These are phyloP conservation scores for Zhuliangozyma parablackwelliae DNA, from an alignment of 1,139 yeast species.

Conservation along the genomic window DNA sequence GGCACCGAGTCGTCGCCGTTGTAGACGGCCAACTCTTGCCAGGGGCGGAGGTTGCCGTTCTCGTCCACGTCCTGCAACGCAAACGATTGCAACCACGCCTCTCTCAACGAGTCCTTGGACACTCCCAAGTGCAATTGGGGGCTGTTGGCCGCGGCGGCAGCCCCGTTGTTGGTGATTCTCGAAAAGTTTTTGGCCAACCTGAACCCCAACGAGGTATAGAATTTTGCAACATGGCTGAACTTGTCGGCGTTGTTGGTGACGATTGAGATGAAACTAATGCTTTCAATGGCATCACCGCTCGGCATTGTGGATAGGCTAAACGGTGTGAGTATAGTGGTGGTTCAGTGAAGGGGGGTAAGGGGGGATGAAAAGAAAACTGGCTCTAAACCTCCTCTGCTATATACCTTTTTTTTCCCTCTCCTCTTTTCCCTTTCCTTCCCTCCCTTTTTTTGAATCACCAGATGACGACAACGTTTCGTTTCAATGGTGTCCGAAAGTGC, in stretches of 20 bases:
- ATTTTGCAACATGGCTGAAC: conserved; percentile 45
- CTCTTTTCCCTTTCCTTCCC: too few species aligned
- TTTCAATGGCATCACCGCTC: conserved; percentile 12
- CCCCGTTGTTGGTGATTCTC: conserved; percentile 41
- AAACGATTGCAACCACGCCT: conserved; percentile 68
- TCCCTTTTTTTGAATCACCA: too few species aligned
- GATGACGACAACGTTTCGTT: too few species aligned
- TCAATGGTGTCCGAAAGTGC: too few species aligned
- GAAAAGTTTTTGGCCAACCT: conserved; percentile 51
- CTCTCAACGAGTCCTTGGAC: conserved; percentile 60
- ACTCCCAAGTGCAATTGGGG: conserved; percentile 45
- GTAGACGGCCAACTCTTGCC: conserved; percentile 53
- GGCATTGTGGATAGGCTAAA: conserved; percentile 4
- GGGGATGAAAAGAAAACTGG: too few species aligned
- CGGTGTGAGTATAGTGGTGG: background rate
- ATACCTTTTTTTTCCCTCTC: too few species aligned
- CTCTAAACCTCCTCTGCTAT: too few species aligned
- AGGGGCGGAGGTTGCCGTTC: conserved; percentile 49
- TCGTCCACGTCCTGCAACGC: conserved; percentile 51
- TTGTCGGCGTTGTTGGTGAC: conserved; percentile 48
- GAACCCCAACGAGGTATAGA: conserved; percentile 58
- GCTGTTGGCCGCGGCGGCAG: conserved; percentile 27
- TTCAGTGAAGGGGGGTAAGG: too few species aligned
- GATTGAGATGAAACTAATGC: conserved; percentile 49
- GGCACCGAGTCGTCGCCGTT: conserved; percentile 43